These are phyloP conservation scores for Elaeagnus macrophylla DNA, from an alignment of 306 rosid species.

Conservation along the genomic window DNA sequence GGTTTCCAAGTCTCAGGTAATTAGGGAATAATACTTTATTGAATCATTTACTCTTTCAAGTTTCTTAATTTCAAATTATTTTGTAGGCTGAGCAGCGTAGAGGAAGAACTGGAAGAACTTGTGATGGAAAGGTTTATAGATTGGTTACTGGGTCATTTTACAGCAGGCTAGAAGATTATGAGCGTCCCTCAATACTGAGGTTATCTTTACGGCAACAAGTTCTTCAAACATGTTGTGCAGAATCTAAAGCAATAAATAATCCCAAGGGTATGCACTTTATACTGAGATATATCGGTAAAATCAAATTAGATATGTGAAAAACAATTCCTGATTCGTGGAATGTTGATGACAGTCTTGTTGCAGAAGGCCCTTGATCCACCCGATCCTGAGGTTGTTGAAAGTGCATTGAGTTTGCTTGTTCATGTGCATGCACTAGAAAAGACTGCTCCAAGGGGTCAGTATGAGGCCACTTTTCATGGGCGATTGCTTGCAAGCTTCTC, in stretches of 20 bases:
- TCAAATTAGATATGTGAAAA: too few species aligned
- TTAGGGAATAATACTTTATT: conserved; percentile 12
- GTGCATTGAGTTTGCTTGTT: conserved; percentile 55
- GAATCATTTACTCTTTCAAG: background rate
- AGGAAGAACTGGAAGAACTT: conserved; percentile 96
- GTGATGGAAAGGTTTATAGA: conserved; percentile 83
- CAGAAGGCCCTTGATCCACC: conserved; percentile 83
- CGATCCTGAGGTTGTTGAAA: conserved; percentile 52
- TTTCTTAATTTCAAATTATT: conserved; percentile 19
- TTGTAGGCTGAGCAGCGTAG: conserved; percentile 75
- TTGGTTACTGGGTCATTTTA: conserved; percentile 63
- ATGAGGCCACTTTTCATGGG: conserved; percentile 81
- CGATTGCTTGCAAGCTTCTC: conserved; percentile 63
- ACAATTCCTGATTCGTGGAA: background rate
- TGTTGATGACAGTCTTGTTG: conserved; percentile 50
- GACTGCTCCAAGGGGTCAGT: conserved; percentile 53
- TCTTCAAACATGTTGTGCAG: conserved; percentile 65
- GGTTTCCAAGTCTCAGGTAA: conserved; percentile 92
- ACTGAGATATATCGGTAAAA: background rate
- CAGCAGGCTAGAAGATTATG: conserved; percentile 45
- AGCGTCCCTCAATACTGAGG: conserved; percentile 58
- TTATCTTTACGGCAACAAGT: conserved; percentile 76
- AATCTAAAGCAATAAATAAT: conserved; percentile 75
- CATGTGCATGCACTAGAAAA: conserved; percentile 51
- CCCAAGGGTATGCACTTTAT: conserved; percentile 43